Evolutionary conservation across 2,329 filamentous ascomycete species (phyloP).

Genomic region (Hymenoscyphus fraxineus): DNA sequence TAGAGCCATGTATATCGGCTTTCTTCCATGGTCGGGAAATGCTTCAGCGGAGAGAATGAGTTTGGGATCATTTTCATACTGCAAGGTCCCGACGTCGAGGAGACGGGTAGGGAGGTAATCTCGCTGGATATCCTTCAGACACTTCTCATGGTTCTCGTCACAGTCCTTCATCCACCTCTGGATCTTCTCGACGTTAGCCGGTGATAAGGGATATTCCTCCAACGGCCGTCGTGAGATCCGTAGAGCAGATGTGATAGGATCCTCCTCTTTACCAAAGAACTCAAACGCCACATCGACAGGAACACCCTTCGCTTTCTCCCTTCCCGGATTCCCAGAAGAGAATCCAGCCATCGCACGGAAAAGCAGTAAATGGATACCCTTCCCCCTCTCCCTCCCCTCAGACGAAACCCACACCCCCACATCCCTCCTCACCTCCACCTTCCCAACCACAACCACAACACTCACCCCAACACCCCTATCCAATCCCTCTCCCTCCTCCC

Average conservation of each 20-base stretch:
- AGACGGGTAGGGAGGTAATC: conserved; percentile 13
- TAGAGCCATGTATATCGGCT: conserved; percentile 10
- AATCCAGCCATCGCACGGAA: neutral
- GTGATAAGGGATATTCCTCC: conserved; percentile 6
- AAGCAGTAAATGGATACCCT: conserved; percentile 1
- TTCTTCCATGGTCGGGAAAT: neutral
- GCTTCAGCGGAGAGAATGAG: neutral
- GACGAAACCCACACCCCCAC: neutral
- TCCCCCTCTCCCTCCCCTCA: neutral
- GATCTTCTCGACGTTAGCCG: conserved; percentile 12
- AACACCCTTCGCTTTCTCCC: neutral
- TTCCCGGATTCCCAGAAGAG: neutral
- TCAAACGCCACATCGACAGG: conserved; percentile 13
- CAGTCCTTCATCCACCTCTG: conserved; percentile 12
- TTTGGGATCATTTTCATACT: neutral
- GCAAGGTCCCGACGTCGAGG: conserved; percentile 8
- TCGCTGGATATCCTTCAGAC: neutral
- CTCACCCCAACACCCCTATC: neutral
- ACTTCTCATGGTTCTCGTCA: conserved; percentile 5
- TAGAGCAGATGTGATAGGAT: conserved; percentile 5
- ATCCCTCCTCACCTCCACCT: conserved; percentile 8
- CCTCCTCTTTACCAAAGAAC: conserved; percentile 13
- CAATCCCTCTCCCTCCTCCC: neutral
- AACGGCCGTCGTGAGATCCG: conserved; percentile 13
- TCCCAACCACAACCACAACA: neutral